A percentile compares a stretch with the other conserved stretches of the same genome.
phyloP scores from a whole-genome alignment of 2,329 filamentous ascomycete genomes.

The Fusarium pseudoanthophilum region DNA sequence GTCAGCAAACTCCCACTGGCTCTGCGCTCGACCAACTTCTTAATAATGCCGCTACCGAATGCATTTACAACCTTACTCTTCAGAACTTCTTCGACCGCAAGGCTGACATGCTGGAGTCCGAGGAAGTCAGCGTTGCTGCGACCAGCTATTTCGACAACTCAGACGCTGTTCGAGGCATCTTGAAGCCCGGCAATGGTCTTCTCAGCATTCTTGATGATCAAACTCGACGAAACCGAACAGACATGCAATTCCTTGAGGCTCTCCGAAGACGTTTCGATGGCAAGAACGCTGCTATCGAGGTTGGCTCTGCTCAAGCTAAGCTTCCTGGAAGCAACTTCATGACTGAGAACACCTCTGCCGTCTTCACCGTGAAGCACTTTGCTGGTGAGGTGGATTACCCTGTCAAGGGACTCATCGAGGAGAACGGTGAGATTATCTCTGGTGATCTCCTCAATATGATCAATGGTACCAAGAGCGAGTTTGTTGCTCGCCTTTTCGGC shows the following conservation, averaged over 20 bases:
- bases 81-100: constrained; percentile 97
- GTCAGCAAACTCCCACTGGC: constrained; percentile 83
- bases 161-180: constrained; percentile 88
- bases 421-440: constrained; percentile 95
- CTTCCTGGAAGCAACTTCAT: constrained; percentile 90
- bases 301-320: constrained; percentile 77
- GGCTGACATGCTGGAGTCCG: constrained; percentile 90
- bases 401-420: constrained; percentile 86
- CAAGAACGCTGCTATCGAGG: constrained; percentile 90
- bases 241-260: constrained; percentile 90
- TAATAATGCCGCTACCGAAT: constrained; percentile 93
- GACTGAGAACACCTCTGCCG: constrained; percentile 81
- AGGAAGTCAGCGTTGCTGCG: constrained; percentile 88
- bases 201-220: constrained; percentile 97
- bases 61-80: constrained; percentile 90
- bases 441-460: constrained; percentile 96
- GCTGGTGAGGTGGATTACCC: constrained; percentile 97
- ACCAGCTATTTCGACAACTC: constrained; percentile 99
- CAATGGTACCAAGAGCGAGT: constrained; percentile 86
- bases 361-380: constrained; percentile 94
- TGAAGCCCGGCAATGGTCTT: constrained; percentile 93
- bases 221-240: constrained; percentile 86
- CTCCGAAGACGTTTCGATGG: constrained; percentile 92
- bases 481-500: constrained; percentile 91
- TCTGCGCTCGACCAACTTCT: constrained; percentile 92